Evolutionary conservation across 2,329 filamentous ascomycete genomes (phyloP).

Genomic region (Diaporthe humulicola): DNA sequence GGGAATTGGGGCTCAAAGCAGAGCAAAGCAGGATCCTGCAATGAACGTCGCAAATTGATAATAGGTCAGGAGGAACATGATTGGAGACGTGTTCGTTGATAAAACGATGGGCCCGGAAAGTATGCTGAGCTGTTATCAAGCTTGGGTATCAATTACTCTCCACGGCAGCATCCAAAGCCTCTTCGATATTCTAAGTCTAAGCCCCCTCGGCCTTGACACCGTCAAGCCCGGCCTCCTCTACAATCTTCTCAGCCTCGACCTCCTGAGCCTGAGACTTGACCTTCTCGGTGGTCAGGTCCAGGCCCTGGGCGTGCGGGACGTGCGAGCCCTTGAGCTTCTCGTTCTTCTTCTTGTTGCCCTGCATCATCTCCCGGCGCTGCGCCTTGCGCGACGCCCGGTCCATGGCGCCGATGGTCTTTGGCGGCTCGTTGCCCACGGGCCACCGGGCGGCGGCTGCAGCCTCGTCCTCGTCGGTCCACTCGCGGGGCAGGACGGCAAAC

Average conservation of each 20-base stretch:
- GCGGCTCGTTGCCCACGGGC: conserved; percentile 67
- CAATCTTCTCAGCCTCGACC: conserved; percentile 7
- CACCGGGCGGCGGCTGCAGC: conserved; percentile 73
- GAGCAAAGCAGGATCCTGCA: neutral
- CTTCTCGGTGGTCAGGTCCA: conserved; percentile 25
- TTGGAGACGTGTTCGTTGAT: neutral
- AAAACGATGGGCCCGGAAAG: neutral
- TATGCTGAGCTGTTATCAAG: conserved; percentile 15
- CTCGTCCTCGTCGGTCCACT: conserved; percentile 90
- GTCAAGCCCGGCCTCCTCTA: neutral
- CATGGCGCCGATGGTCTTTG: conserved; percentile 64
- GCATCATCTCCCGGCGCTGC: conserved; percentile 65
- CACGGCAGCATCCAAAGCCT: neutral
- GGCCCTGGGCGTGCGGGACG: conserved; percentile 11
- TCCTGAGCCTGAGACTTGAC: conserved; percentile 27
- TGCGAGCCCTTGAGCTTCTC: conserved; percentile 30
- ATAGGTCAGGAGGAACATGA: neutral
- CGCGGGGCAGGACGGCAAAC: conserved; percentile 89
- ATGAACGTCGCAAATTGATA: neutral
- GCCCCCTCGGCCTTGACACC: neutral
- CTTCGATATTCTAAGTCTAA: neutral
- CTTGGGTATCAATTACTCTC: conserved; percentile 36
- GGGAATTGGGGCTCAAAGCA: no score
- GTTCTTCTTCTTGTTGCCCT: conserved; percentile 43
- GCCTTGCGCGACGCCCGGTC: conserved; percentile 68